These are phyloP conservation scores for Cytospora piceae DNA, from an alignment of 2,329 filamentous ascomycete genomes.

Conservation along the genomic window DNA sequence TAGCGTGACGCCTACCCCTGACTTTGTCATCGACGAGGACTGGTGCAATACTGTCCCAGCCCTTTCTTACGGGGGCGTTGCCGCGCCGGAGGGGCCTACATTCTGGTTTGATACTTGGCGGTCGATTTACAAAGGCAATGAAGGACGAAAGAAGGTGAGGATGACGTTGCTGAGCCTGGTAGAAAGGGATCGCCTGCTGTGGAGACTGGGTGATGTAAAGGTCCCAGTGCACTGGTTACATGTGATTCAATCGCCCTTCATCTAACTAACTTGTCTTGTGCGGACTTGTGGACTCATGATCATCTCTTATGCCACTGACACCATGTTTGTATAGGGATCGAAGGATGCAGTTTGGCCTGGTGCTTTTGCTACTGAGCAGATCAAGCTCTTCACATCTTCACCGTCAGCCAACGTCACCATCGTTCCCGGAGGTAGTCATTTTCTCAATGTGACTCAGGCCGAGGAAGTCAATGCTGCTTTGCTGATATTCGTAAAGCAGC, in stretches of 20 bases:
- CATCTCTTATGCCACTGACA: background rate
- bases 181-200: slow-evolving; percentile 52
- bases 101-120: slow-evolving; percentile 54
- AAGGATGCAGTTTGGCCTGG: slow-evolving; percentile 49
- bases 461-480: slow-evolving; percentile 50
- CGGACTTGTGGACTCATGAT: background rate
- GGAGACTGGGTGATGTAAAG: slow-evolving; percentile 51
- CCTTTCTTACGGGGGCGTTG: slow-evolving; percentile 48
- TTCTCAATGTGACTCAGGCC: slow-evolving; percentile 53
- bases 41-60: slow-evolving; percentile 50
- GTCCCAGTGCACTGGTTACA: slow-evolving; percentile 59
- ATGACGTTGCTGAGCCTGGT: slow-evolving; percentile 50
- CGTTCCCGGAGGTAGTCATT: slow-evolving; percentile 52
- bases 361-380: slow-evolving; percentile 49
- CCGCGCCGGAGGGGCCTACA: slow-evolving; percentile 40
- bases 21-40: slow-evolving; percentile 52
- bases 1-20: slow-evolving; percentile 41
- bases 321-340: slow-evolving; percentile 47
- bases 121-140: slow-evolving; percentile 52
- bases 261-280: background rate
- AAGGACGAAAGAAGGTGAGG: slow-evolving; percentile 51
- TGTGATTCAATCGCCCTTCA: slow-evolving; percentile 37
- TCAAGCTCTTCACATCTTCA: slow-evolving; percentile 53
- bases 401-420: slow-evolving; percentile 48
- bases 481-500: slow-evolving; percentile 43